Evolutionary conservation across 2,329 filamentous ascomycete species (phyloP), one percentile per base, ranked within the genome.

Genomic region (Diaporthe batatas): DNA sequence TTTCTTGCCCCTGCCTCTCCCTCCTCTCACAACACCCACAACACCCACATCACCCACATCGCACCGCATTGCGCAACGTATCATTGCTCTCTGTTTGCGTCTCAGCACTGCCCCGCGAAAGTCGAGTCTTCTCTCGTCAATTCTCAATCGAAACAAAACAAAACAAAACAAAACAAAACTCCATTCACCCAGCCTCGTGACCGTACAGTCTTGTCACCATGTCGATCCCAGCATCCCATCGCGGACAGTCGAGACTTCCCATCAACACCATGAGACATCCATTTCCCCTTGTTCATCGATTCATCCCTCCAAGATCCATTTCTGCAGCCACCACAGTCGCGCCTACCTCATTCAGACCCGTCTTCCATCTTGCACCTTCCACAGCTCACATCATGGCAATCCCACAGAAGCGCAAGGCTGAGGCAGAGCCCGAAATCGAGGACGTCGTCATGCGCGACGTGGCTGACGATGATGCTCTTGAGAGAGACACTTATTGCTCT

Each of bases 371-470:
- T 23, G 59, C 49, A 59, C 23, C 44, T 47, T 42, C 68, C 51
- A 68, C 42, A 51, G 39, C 68, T 70, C 55, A 70, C 68, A 53
- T n/a, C 4, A 65, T 65, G 62, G 12, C 62, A 21, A 25, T 70
- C 16, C 68, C 68, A 42, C 68, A 70, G 68, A 70, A 70, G 57
- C 68, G 68, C 25, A 32, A 47, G 42, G 57, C 55, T 42, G 68
- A 68, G 62, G 21, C 59, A 23, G 72, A 71, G 53, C 54, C 42
- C 29, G 23, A 65, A 32, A 51, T 44, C 25, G 64, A 65, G 18
- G 69, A 74, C 57, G 57, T 72, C 57, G 54, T 69, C 70, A 72
- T 72, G 64, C 42, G 65, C 23, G 67, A 67, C 67, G 69, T 64
- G 18, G 42, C 58, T 39, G 36, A 59, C 34, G 34, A 57, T 25